A percentile compares a stretch with the other conserved stretches of the same genome.
phyloP scores from a whole-genome alignment of 345 rosid genomes.

The Bretschneidera sinensis region DNA sequence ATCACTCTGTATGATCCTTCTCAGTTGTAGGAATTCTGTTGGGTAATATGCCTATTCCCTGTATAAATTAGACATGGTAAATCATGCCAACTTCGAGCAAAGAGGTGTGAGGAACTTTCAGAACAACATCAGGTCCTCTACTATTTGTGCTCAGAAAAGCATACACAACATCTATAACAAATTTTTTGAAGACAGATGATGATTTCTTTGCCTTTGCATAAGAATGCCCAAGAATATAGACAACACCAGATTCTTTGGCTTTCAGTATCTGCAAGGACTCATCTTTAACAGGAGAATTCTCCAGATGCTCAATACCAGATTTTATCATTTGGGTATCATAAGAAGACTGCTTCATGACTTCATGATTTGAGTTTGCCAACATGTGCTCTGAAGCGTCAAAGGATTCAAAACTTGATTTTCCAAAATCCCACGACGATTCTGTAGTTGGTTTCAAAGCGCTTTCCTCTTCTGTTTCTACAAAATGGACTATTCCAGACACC shows the following conservation, averaged over 20 bases:
- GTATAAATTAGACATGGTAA: conserved; percentile 40
- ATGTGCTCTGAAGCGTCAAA: conserved; percentile 7
- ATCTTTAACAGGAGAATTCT: conserved; percentile 20
- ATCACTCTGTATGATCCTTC: not conserved
- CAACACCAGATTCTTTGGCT: conserved; percentile 68
- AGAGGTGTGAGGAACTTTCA: conserved; percentile 64
- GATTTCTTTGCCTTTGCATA: conserved; percentile 60
- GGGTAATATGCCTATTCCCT: not conserved
- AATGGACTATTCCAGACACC: conserved; percentile 44
- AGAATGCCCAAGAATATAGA: conserved; percentile 65
- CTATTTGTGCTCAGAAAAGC: conserved; percentile 69
- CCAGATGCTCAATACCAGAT: not conserved
- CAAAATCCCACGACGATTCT: conserved; percentile 8
- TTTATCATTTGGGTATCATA: conserved; percentile 12
- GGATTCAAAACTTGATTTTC: conserved; percentile 6
- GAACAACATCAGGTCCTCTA: conserved; percentile 58
- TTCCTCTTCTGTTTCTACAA: conserved; percentile 48
- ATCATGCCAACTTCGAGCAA: conserved; percentile 78
- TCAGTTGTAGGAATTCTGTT: not conserved
- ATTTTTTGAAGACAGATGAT: conserved; percentile 55
- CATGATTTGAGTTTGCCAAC: conserved; percentile 3
- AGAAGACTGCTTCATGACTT: conserved; percentile 8
- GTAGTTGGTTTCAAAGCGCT: not conserved
- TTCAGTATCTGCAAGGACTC: conserved; percentile 43
- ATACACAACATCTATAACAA: conserved; percentile 50